phyloP scores from a whole-genome alignment of 2,329 filamentous ascomycete genomes.

The Paecilomyces fulvus region DNA sequence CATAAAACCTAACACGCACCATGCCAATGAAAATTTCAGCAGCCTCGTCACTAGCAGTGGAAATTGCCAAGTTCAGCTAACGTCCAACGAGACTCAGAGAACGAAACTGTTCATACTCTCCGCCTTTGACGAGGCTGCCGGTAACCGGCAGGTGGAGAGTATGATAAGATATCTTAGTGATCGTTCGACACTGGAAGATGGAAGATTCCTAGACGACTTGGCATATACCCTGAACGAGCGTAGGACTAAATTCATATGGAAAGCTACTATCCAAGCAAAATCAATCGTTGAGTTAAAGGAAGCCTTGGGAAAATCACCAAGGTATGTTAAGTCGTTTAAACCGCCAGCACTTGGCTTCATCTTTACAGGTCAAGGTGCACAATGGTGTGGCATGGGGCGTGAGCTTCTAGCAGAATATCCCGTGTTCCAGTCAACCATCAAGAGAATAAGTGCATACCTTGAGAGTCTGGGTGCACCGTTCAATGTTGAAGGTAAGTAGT shows the following conservation, averaged over 20 bases:
- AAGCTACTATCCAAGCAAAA: background rate
- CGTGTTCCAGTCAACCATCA: slow-evolving; percentile 6
- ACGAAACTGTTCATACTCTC: background rate
- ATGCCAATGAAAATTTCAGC: background rate
- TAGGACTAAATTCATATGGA: slow-evolving; percentile 1
- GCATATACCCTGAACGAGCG: slow-evolving; percentile 2
- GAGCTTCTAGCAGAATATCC: slow-evolving; percentile 6
- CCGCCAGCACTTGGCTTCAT: slow-evolving; percentile 1
- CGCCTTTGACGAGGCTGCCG: background rate
- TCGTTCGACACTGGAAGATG: background rate
- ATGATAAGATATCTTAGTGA: background rate
- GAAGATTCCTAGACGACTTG: background rate
- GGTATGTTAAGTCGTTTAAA: background rate
- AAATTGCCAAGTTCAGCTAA: background rate
- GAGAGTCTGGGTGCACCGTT: slow-evolving; percentile 3
- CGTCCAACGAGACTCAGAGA: background rate
- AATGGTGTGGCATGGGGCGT: slow-evolving; percentile 11
- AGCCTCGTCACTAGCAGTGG: background rate
- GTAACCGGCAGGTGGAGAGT: background rate
- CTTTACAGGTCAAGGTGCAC: slow-evolving; percentile 14
- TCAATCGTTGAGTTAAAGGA: background rate
- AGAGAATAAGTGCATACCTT: slow-evolving; percentile 4
- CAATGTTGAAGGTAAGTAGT: slow-evolving; percentile 6
- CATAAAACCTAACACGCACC: too few relatives aligned
- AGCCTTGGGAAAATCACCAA: background rate